Base-by-base conservation (phyloP, 2,329 filamentous ascomycete genomes). In the Phyllosticta citriasiana region DNA sequence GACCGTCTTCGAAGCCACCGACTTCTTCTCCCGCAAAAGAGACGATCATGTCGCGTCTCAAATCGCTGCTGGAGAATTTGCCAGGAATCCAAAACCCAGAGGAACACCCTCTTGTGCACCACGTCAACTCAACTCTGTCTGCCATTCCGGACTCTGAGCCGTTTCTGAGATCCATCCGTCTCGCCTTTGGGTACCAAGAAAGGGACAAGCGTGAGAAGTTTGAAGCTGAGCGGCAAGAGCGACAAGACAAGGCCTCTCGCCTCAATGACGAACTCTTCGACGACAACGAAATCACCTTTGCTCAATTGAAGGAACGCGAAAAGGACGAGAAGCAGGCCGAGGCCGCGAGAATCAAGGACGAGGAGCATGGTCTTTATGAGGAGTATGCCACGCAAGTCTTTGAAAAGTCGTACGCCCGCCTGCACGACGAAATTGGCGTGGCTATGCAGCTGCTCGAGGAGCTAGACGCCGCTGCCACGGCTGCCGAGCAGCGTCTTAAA, bases 251-350 rank as follows among this genome's bases (percentile, higher is more conserved):
- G 63, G 79, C 77, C 2, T 80, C 83, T 65, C 71, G 71, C n/a
- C 74, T 76, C 55, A 81, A 81, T 33, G 79, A 84, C 64, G 74
- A 75, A 0, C 72, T 84, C 1, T 84, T 83, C 71, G 79, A 84
- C 64, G 77, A 76, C 56, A 78, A 83, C 60, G 78, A 82, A 64
- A 83, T 84, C 53, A 80, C 80, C 0, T 84, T 84, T 67, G 80
- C 80, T 12, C 81, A 84, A 56, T 81, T 84, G 65, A 78, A 78
- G 47, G 74, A 74, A 16, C 71, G 84, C 9, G 82, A 84, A 66
- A 77, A 80, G 56, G 80, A 82, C 30, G 82, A 82, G 65, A 80
- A 81, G 62, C 76, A 79, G 60, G 74, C 74, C 9, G 82, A 84
- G n/a, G 53, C 53, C 4, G 53, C 19, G 53, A 22, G 8, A 25